Percentiles rank a stretch among this genome's conserved stretches.
These are phyloP conservation scores for Pythium monospermum DNA, from an alignment of 352 stramenopile species.

Conservation along the genomic window DNA sequence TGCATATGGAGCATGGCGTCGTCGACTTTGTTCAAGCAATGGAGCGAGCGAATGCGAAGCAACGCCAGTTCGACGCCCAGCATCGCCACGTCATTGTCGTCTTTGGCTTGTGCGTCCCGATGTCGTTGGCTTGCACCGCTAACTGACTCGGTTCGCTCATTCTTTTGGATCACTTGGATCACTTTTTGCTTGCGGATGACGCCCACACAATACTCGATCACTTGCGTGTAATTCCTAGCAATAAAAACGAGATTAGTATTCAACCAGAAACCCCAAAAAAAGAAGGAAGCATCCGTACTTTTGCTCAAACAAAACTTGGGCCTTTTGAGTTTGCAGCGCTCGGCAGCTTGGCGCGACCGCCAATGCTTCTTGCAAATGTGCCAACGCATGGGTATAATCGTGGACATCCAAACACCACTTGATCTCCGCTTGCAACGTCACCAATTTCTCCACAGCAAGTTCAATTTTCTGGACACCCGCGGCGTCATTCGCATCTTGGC, in stretches of 20 bases:
- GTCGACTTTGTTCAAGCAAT: slow-evolving; percentile 68
- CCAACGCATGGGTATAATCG: slow-evolving; percentile 42
- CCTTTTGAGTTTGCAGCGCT: slow-evolving; percentile 60
- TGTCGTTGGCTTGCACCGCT: not conserved
- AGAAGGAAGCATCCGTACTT: slow-evolving; percentile 34
- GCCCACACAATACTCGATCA: slow-evolving; percentile 43
- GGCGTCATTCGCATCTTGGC: slow-evolving; percentile 33
- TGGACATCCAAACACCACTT: slow-evolving; percentile 49
- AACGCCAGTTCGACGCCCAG: slow-evolving; percentile 60
- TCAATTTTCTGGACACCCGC: slow-evolving; percentile 53
- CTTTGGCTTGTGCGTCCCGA: slow-evolving; percentile 4
- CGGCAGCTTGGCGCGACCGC: slow-evolving; percentile 43
- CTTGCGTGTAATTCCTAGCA: slow-evolving; percentile 44
- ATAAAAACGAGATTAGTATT: no score
- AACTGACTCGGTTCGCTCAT: not conserved
- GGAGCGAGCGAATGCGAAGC: slow-evolving; percentile 36
- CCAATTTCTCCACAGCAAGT: slow-evolving; percentile 40
- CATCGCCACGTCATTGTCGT: slow-evolving; percentile 36
- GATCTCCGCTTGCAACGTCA: slow-evolving; percentile 41
- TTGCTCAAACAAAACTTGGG: slow-evolving; percentile 51
- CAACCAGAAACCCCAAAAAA: no score
- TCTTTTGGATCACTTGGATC: slow-evolving; percentile 9
- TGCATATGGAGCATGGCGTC: slow-evolving; percentile 49
- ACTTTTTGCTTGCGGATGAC: slow-evolving; percentile 51
- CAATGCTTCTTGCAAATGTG: slow-evolving; percentile 46